These are phyloP conservation scores for Hypoxylon perforatum DNA, from an alignment of 495 filamentous ascomycete species.

Conservation along the genomic window DNA sequence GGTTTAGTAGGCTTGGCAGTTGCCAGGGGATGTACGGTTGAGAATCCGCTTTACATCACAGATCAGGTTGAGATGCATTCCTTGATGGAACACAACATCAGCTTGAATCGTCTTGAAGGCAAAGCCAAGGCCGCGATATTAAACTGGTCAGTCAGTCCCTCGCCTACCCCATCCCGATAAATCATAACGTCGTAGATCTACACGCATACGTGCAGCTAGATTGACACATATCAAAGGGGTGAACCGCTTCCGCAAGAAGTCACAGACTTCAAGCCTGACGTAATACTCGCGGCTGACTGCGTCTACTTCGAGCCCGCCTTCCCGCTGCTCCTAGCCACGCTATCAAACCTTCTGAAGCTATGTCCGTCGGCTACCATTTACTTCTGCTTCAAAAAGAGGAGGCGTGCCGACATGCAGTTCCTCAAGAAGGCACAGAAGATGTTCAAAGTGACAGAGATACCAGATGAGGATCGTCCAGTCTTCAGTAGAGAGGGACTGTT, in stretches of 20 bases:
- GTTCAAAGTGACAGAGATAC: slow-evolving; percentile 71
- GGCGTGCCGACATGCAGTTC: slow-evolving; percentile 79
- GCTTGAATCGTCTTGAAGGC: slow-evolving; percentile 75
- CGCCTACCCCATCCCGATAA: neutral
- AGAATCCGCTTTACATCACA: slow-evolving; percentile 74
- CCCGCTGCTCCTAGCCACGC: slow-evolving; percentile 82
- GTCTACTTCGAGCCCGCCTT: slow-evolving; percentile 98
- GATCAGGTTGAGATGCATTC: slow-evolving; percentile 86
- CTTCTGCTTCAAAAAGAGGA: slow-evolving; percentile 94
- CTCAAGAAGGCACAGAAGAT: slow-evolving; percentile 73
- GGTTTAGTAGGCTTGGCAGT: slow-evolving; percentile 84
- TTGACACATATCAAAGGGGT: slow-evolving; percentile 56
- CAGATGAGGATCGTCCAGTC: slow-evolving; percentile 67
- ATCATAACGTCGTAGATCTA: neutral
- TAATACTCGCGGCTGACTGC: slow-evolving; percentile 94
- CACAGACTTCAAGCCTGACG: slow-evolving; percentile 67
- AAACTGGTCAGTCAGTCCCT: slow-evolving; percentile 76
- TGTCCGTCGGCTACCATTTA: slow-evolving; percentile 74
- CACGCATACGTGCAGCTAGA: slow-evolving; percentile 20
- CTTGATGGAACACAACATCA: slow-evolving; percentile 86
- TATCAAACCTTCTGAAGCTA: slow-evolving; percentile 68
- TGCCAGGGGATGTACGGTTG: slow-evolving; percentile 65
- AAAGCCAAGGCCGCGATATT: slow-evolving; percentile 71
- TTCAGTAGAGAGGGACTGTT: slow-evolving; percentile 73
- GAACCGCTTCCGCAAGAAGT: slow-evolving; percentile 63